Evolutionary conservation across 2,329 filamentous ascomycete species (phyloP).

Genomic region (Cladosporium cucumerinum): DNA sequence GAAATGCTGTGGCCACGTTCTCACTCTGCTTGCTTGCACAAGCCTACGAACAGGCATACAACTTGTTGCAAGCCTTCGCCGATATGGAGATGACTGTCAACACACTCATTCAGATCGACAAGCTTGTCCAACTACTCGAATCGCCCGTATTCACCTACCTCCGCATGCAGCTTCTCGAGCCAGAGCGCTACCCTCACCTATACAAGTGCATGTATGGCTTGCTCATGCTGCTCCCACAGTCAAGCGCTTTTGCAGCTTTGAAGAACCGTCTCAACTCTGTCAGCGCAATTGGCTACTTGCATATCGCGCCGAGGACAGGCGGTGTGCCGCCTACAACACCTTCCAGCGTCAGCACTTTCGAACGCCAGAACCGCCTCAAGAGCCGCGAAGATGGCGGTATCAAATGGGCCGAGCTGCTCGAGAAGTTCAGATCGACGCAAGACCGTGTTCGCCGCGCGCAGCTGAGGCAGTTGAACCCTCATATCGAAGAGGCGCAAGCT

Average conservation of each 20-base stretch:
- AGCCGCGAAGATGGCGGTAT: constrained; percentile 69
- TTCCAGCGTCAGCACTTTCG: constrained; percentile 42
- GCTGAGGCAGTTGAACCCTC: constrained; percentile 30
- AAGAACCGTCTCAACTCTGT: constrained; percentile 97
- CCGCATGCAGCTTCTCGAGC: constrained; percentile 88
- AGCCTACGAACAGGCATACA: constrained; percentile 96
- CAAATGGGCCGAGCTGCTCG: constrained; percentile 86
- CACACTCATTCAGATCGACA: constrained; percentile 97
- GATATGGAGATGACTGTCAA: constrained; percentile 99
- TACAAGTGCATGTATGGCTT: constrained; percentile 98
- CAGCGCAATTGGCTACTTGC: constrained; percentile 91
- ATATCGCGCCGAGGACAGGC: constrained; percentile 63
- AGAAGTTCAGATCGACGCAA: constrained; percentile 90
- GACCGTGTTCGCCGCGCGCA: constrained; percentile 75
- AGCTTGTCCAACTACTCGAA: constrained; percentile 92
- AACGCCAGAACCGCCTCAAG: constrained; percentile 69
- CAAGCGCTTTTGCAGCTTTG: constrained; percentile 90
- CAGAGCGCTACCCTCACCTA: constrained; percentile 88
- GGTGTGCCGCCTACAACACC: constrained; percentile 32
- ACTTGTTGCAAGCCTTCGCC: constrained; percentile 93
- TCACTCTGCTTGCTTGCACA: constrained; percentile 92
- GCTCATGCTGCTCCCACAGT: constrained; percentile 97
- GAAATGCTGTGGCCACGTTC: constrained; percentile 96
- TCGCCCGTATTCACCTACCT: constrained; percentile 98
- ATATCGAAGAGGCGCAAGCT: constrained; percentile 12